A percentile compares a stretch with the other conserved stretches of the same genome.
These are phyloP conservation scores for Plasmodium malariae DNA, from an alignment of 169 alveolate genomes.

Conservation along the genomic window DNA sequence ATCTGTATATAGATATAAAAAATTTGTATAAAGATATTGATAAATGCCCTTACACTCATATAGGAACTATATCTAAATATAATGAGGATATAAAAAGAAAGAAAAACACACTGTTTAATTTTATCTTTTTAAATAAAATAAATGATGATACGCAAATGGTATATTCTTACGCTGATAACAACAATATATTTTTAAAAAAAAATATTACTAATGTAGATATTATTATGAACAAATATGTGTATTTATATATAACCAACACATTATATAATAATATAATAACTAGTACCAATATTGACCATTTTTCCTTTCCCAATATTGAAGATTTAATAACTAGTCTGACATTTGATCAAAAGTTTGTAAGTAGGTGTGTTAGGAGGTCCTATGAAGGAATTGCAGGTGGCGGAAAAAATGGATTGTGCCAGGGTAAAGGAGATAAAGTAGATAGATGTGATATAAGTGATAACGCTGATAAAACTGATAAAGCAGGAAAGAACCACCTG, in stretches of 20 bases:
- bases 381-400: background rate
- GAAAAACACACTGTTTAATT: conserved; percentile 36
- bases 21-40: conserved; percentile 65
- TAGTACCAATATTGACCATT: background rate
- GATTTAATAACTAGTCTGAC: conserved; percentile 17
- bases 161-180: conserved; percentile 6
- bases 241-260: conserved; percentile 22
- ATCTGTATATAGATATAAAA: conserved; percentile 65
- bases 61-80: conserved; percentile 68
- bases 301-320: background rate
- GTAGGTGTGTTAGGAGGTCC: background rate
- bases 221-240: conserved; percentile 29
- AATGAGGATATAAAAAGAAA: conserved; percentile 60
- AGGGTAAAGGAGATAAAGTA: background rate
- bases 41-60: conserved; percentile 65
- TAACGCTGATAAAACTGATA: background rate
- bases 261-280: conserved; percentile 7
- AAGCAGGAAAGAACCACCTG: background rate
- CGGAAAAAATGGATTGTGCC: background rate
- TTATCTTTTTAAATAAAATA: conserved; percentile 27
- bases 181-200: conserved; percentile 39
- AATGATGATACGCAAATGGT: background rate
- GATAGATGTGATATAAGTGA: background rate
- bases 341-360: conserved; percentile 2
- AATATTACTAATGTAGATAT: conserved; percentile 46